Evolutionary conservation across 2,329 filamentous ascomycete species (phyloP), one percentile per base, ranked within the genome.

Genomic region (Cytospora chrysosperma): DNA sequence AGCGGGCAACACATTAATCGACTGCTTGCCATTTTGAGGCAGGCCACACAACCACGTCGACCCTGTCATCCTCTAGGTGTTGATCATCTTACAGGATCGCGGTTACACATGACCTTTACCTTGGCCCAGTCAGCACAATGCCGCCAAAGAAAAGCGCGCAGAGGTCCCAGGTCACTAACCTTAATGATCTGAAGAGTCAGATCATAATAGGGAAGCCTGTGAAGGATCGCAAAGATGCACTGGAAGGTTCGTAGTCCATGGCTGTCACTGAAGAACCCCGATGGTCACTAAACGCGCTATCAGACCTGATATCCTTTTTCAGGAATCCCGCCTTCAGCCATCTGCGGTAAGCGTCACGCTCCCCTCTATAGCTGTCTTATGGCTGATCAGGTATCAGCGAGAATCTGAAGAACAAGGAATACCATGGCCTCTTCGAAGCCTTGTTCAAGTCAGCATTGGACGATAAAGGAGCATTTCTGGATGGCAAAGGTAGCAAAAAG

Each of bases 371-470:
- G 8, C 47, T 13, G 5, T 7, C n/a, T 43, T 15, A 30, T n/a
- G 28, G 30, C 56, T 61, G 30, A 63, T n/a, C 5, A 4, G 28
- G 5, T 21, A 4, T n/a, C 21, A 66, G 62, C n/a, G 59, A 56
- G 26, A 70, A 75, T 15, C 79, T 97, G 37, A 84, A 83, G 53
- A 92, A 96, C 72, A 91, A 90, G 72, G 84, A 85, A n/a, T 96
- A 91, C 69, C 89, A 95, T 71, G 84, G 85, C 64, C 87, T 97
- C 51, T 91, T 92, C 69, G 92, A 97, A 71, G 84, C 86, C 1
- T 78, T 98, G 3, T 97, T 97, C 72, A 82, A 84, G 60, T 88
- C 83, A 71, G 84, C 84, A 1, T 74, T 88, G 21, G 75, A 82
- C 17, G 93, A 97, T 69, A 92, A 91, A 72, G 80, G 86, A 12